Percentiles rank a stretch among this genome's conserved stretches.
Evolutionary conservation across 2,329 filamentous ascomycete species (phyloP).

Genomic region (Arthrobotrys pseudoclavata): DNA sequence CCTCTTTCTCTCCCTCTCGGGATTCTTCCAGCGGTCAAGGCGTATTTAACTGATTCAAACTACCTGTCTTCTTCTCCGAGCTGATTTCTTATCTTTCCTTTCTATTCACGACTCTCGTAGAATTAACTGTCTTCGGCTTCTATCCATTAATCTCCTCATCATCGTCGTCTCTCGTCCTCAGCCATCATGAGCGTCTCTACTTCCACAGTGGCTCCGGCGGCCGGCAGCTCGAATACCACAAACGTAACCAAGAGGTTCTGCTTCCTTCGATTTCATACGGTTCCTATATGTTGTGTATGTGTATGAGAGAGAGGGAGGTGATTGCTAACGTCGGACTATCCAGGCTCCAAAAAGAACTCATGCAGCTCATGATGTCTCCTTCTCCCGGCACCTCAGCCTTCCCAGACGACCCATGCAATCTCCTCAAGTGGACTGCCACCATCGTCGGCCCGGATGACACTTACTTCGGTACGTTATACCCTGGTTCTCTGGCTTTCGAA

Average conservation of each 20-base stretch:
- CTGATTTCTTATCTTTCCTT: background rate
- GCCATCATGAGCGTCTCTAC: constrained; percentile 46
- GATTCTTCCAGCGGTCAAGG: background rate
- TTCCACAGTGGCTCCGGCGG: constrained; percentile 4
- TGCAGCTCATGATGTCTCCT: constrained; percentile 97
- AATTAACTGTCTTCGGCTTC: constrained; percentile 2
- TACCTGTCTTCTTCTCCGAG: background rate
- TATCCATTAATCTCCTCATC: constrained; percentile 1
- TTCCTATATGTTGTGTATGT: background rate
- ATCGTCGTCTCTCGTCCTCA: background rate
- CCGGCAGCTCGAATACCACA: constrained; percentile 69
- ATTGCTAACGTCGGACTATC: background rate
- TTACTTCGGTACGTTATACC: constrained; percentile 50
- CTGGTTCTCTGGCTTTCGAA: background rate
- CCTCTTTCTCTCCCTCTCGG: constrained; percentile 8
- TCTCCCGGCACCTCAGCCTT: constrained; percentile 96
- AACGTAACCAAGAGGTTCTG: constrained; percentile 82
- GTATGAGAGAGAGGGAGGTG: background rate
- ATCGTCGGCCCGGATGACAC: constrained; percentile 86
- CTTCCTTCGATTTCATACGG: background rate
- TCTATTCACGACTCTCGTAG: constrained; percentile 12
- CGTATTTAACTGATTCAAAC: background rate
- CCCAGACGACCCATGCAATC: constrained; percentile 87
- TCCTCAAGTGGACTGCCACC: constrained; percentile 92
- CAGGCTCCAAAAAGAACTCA: constrained; percentile 95